A percentile compares a stretch with the other conserved stretches of the same genome.
Evolutionary conservation across 805 yeast genomes (phyloP).

Genomic region (Kodamaea restingae): DNA sequence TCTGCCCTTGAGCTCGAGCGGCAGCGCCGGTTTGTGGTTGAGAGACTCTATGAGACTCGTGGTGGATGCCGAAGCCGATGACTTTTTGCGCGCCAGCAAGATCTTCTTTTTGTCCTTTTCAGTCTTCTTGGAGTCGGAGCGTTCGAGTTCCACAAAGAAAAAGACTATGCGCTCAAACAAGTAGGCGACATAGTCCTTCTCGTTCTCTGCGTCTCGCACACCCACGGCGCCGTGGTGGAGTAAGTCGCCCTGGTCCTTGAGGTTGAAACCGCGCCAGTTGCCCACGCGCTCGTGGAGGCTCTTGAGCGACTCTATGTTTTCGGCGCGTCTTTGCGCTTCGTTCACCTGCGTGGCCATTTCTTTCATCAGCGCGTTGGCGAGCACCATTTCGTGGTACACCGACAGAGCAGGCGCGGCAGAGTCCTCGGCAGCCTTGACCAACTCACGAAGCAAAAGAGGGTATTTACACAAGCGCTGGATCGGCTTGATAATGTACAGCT

Average conservation of each 20-base stretch:
- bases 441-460: conserved; percentile 75
- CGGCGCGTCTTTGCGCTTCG: conserved; percentile 90
- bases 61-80: conserved; percentile 32
- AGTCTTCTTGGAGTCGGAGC: conserved; percentile 20
- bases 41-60: conserved; percentile 34
- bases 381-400: conserved; percentile 58
- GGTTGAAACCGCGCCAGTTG: conserved; percentile 90
- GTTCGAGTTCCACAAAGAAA: conserved; percentile 36
- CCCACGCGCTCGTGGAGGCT: conserved; percentile 69
- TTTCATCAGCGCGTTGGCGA: conserved; percentile 70
- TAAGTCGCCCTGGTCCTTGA: conserved; percentile 79
- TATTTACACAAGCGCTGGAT: conserved; percentile 95
- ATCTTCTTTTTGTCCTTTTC: conserved; percentile 33
- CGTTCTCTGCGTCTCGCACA: conserved; percentile 65
- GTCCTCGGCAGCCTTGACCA: conserved; percentile 60
- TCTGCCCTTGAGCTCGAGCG: conserved; percentile 68
- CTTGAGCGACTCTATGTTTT: conserved; percentile 68
- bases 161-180: conserved; percentile 68
- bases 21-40: conserved; percentile 23
- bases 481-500: conserved; percentile 86
- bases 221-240: conserved; percentile 69
- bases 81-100: conserved; percentile 48
- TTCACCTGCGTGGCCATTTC: conserved; percentile 85
- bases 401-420: conserved; percentile 16
- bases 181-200: conserved; percentile 85